Percentiles rank a stretch among this genome's conserved stretches.
Conservation (phyloP, 768 basidiomycete species). For the Rhodotorula diobovata region DNA sequence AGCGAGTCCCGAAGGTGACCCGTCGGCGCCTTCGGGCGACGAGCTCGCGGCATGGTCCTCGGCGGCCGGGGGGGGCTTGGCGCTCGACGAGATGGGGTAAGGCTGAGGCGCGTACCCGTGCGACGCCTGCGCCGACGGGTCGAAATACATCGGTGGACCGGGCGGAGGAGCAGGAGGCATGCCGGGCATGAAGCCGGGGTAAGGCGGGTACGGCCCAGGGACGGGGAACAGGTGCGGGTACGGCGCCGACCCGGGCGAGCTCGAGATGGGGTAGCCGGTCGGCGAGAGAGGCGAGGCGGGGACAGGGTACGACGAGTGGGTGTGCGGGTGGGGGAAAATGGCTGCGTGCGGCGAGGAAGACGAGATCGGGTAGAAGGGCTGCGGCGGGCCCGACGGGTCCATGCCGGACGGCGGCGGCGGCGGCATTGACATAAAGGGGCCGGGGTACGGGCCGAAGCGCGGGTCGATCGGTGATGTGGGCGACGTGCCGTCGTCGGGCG, state of each 20-base stretch:
- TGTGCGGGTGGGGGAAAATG: background rate
- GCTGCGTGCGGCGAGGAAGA: background rate
- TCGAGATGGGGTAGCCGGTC: background rate
- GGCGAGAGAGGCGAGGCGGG: background rate
- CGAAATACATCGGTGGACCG: background rate
- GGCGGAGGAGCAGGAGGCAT: background rate
- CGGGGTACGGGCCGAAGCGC: no score
- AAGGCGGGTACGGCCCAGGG: background rate
- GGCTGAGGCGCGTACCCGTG: background rate
- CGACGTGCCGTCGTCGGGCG: background rate
- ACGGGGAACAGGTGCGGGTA: slow-evolving; percentile 1
- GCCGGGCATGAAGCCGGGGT: background rate
- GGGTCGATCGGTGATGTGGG: background rate
- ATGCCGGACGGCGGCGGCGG: background rate
- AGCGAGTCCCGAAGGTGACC: background rate
- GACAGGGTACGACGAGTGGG: background rate
- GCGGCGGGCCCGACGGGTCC: background rate
- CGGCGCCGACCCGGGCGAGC: background rate
- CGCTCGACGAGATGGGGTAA: background rate
- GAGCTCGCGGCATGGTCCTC: no score
- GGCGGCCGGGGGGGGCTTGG: no score
- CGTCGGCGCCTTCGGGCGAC: no score
- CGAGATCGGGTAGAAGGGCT: slow-evolving; percentile 14
- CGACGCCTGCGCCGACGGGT: background rate
- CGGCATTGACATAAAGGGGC: background rate